These are phyloP conservation scores for Phytopythium vexans DNA, from an alignment of 352 stramenopile species.

Conservation along the genomic window DNA sequence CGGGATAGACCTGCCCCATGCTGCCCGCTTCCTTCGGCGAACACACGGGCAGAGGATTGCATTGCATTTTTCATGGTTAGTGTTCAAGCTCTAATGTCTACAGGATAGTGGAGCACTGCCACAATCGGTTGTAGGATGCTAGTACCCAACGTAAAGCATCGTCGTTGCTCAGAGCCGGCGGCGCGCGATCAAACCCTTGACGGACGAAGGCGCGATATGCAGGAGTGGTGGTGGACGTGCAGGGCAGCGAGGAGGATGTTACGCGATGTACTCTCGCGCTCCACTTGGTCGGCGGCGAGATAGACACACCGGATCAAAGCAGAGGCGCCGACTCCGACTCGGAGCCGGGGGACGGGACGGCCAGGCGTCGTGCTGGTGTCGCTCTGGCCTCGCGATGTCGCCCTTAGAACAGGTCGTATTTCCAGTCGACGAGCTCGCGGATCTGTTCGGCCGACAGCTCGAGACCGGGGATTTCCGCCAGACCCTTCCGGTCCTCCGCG, in stretches of 20 bases:
- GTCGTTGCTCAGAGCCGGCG: slow-evolving; percentile 23
- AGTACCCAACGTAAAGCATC: slow-evolving; percentile 43
- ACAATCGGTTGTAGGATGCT: slow-evolving; percentile 42
- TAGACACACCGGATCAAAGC: background rate
- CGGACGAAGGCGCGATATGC: background rate
- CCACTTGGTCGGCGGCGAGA: slow-evolving; percentile 1
- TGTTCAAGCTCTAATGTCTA: slow-evolving; percentile 11
- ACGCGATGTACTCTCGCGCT: slow-evolving; percentile 9
- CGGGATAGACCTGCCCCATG: no score
- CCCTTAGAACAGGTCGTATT: slow-evolving; percentile 52
- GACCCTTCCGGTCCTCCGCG: slow-evolving; percentile 57
- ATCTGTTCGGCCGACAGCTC: slow-evolving; percentile 59
- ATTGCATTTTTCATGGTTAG: background rate
- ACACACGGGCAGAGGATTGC: no score
- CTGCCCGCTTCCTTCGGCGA: no score
- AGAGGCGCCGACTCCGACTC: slow-evolving; percentile 5
- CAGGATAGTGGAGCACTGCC: slow-evolving; percentile 33
- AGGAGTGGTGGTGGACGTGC: slow-evolving; percentile 5
- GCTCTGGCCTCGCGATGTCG: slow-evolving; percentile 3
- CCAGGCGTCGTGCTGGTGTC: background rate
- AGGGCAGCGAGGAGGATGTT: slow-evolving; percentile 9
- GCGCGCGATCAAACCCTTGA: background rate
- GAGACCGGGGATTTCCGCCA: slow-evolving; percentile 56
- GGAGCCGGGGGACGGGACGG: slow-evolving; percentile 7
- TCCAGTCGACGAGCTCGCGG: slow-evolving; percentile 79